These are phyloP conservation scores for Stemphylium beticola DNA, from an alignment of 2,329 filamentous ascomycete genomes.

Conservation along the genomic window DNA sequence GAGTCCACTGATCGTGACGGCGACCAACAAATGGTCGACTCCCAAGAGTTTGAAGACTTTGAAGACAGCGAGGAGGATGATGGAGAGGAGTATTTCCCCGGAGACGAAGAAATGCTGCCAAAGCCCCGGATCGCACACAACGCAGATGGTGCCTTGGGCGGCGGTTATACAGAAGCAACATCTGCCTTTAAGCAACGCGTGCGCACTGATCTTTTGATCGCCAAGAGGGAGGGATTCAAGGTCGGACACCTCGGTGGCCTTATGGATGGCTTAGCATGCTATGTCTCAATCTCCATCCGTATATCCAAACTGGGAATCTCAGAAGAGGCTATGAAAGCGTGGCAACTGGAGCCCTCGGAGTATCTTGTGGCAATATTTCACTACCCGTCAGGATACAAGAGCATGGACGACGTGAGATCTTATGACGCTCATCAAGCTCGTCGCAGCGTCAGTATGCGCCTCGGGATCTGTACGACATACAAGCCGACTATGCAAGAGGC, in stretches of 20 bases:
- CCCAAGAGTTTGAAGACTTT: slow-evolving; percentile 43
- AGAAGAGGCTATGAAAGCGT: slow-evolving; percentile 76
- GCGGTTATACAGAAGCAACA: slow-evolving; percentile 30
- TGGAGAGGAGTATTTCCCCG: slow-evolving; percentile 41
- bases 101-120: slow-evolving; percentile 49
- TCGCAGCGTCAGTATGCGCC: slow-evolving; percentile 62
- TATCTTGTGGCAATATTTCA: slow-evolving; percentile 77
- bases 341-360: slow-evolving; percentile 70
- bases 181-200: slow-evolving; percentile 51
- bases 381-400: slow-evolving; percentile 67
- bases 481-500: slow-evolving; percentile 70
- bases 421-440: slow-evolving; percentile 47
- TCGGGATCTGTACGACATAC: slow-evolving; percentile 74
- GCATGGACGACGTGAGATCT: slow-evolving; percentile 61
- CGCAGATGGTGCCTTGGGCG: not conserved
- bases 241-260: slow-evolving; percentile 67
- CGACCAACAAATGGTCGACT: slow-evolving; percentile 52
- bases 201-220: slow-evolving; percentile 65
- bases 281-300: slow-evolving; percentile 72
- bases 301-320: slow-evolving; percentile 75
- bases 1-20: slow-evolving; percentile 49
- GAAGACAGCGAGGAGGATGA: slow-evolving; percentile 44
- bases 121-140: slow-evolving; percentile 26
- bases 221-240: slow-evolving; percentile 71
- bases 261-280: slow-evolving; percentile 55